phyloP scores from a whole-genome alignment of 306 rosid species.

The Carpinus fangiana region DNA sequence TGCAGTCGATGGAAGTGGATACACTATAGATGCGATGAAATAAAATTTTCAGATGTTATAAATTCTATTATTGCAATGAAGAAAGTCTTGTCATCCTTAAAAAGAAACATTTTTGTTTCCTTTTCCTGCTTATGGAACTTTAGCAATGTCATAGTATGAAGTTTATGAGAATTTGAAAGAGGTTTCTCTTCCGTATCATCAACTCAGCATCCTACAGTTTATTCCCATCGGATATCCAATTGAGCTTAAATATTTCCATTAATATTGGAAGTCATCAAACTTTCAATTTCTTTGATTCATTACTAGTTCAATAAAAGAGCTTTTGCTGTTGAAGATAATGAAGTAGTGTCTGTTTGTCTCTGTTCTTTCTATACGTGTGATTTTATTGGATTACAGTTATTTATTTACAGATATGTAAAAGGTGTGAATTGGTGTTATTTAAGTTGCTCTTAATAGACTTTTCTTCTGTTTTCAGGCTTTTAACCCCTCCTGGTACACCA shows the following conservation, averaged over 20 bases:
- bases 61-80: not conserved
- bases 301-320: not conserved
- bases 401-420: conserved; percentile 4
- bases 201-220: not conserved
- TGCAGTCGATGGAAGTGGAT: not conserved
- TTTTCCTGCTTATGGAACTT: not conserved
- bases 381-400: not conserved
- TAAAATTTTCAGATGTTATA: not conserved
- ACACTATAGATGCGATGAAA: not conserved
- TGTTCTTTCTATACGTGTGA: not conserved
- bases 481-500: conserved; percentile 97
- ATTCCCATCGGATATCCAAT: not conserved
- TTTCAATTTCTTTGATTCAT: not conserved
- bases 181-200: not conserved
- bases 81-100: not conserved
- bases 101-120: not conserved
- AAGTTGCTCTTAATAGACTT: conserved; percentile 22
- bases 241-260: not conserved
- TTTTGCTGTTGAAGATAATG: conserved; percentile 12
- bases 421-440: conserved; percentile 12
- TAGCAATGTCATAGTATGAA: not conserved
- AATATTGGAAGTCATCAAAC: not conserved
- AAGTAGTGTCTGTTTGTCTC: not conserved
- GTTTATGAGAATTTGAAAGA: not conserved
- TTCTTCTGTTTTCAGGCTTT: conserved; percentile 66